Conservation (phyloP, 495 filamentous ascomycete species). For the Chaetomium tenue region DNA sequence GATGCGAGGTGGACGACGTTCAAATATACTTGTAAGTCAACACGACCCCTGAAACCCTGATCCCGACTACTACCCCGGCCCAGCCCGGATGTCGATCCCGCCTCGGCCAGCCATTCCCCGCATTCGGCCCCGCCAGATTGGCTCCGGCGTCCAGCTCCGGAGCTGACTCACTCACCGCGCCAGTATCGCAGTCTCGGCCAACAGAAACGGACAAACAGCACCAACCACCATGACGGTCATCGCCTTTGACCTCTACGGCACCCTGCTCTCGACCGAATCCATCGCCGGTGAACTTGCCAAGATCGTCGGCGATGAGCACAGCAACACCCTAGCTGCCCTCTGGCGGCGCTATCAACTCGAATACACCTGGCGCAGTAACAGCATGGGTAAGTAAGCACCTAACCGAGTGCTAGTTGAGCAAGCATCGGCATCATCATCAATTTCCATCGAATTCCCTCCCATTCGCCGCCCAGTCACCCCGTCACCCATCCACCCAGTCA, state of each 20-base stretch:
- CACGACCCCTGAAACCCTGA: neutral
- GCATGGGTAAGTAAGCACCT: conserved; percentile 50
- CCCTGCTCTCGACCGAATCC: conserved; percentile 66
- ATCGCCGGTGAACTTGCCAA: conserved; percentile 45
- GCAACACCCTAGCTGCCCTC: conserved; percentile 53
- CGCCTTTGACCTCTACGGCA: conserved; percentile 77
- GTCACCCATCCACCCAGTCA: neutral
- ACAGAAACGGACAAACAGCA: neutral
- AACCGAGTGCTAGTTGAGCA: no score
- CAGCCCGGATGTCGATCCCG: conserved; percentile 1
- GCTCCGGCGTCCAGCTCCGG: conserved; percentile 1
- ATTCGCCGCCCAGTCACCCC: conserved; percentile 9
- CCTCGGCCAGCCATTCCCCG: conserved; percentile 4
- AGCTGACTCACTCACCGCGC: conserved; percentile 18
- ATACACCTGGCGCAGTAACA: conserved; percentile 79
- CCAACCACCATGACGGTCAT: conserved; percentile 40
- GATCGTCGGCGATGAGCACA: conserved; percentile 55
- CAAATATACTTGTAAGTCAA: no score
- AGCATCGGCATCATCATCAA: no score
- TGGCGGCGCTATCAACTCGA: conserved; percentile 64
- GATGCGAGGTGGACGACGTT: neutral
- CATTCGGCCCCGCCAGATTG: conserved; percentile 10
- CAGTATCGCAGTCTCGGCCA: neutral
- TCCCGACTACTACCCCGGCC: neutral
- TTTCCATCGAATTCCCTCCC: neutral